Percentiles rank a stretch among this genome's conserved stretches.
These are phyloP conservation scores for Neospermospora avenae DNA, from an alignment of 2,329 filamentous ascomycete species.

Conservation along the genomic window DNA sequence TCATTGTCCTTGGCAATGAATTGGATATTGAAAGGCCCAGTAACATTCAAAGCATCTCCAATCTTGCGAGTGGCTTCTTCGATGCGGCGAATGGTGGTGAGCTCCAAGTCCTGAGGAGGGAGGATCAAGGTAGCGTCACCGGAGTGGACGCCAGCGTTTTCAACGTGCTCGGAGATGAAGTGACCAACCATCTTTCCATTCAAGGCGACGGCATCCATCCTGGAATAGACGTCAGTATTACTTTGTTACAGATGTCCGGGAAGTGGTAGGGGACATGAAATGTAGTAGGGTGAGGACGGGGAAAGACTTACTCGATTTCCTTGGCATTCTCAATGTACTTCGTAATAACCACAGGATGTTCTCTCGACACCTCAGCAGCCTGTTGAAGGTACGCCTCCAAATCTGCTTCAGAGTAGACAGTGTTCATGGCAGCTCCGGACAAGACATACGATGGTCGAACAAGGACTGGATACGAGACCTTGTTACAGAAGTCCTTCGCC, in stretches of 20 bases:
- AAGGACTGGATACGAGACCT: conserved; percentile 87
- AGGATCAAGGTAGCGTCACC: conserved; percentile 95
- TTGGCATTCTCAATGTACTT: conserved; percentile 99
- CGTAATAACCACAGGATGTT: conserved; percentile 96
- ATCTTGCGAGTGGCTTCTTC: conserved; percentile 96
- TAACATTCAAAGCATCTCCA: conserved; percentile 88
- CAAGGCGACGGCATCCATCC: conserved; percentile 92
- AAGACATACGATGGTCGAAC: conserved; percentile 96
- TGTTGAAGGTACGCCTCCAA: conserved; percentile 84
- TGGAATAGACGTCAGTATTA: too few relatives aligned
- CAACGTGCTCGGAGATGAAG: conserved; percentile 97
- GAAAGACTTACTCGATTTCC: conserved; percentile 68
- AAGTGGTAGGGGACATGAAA: too few relatives aligned
- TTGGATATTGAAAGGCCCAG: conserved; percentile 97
- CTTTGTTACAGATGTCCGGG: too few relatives aligned
- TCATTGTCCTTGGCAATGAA: conserved; percentile 99
- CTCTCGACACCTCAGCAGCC: conserved; percentile 87
- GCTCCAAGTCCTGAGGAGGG: conserved; percentile 88
- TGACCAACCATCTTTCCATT: conserved; percentile 89
- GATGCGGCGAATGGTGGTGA: conserved; percentile 84
- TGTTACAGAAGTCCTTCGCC: conserved; percentile 80
- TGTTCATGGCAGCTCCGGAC: conserved; percentile 98
- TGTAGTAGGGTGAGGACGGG: too few relatives aligned
- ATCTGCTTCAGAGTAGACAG: conserved; percentile 94
- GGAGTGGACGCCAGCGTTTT: conserved; percentile 97